Evolutionary conservation across 768 basidiomycete genomes (phyloP).

Genomic region (Serendipita sp.): DNA sequence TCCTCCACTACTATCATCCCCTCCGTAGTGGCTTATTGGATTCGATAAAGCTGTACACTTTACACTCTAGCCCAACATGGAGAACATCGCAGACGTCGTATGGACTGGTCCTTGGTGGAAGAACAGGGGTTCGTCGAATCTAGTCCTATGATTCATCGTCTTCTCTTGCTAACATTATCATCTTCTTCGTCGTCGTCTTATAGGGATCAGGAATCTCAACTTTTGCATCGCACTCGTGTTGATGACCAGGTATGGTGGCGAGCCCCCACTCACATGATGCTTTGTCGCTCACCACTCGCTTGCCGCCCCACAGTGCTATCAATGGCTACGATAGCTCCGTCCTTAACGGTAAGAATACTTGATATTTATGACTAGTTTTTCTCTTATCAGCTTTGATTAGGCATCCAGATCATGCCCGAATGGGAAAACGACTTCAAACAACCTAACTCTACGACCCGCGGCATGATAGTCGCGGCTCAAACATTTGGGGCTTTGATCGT

Average conservation of each 20-base stretch:
- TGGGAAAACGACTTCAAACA: slow-evolving; percentile 42
- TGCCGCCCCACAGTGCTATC: slow-evolving; percentile 38
- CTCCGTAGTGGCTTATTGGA: no score
- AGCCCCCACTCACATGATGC: not conserved
- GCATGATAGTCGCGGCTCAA: not conserved
- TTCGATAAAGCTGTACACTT: no score
- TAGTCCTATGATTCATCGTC: not conserved
- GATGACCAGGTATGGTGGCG: not conserved
- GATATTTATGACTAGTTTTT: not conserved
- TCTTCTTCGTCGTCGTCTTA: not conserved
- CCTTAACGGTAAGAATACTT: slow-evolving; percentile 28
- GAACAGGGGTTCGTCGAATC: slow-evolving; percentile 31
- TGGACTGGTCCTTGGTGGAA: slow-evolving; percentile 45
- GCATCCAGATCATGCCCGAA: slow-evolving; percentile 48
- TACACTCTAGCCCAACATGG: not conserved
- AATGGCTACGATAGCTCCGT: slow-evolving; percentile 56
- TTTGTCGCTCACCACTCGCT: slow-evolving; percentile 22
- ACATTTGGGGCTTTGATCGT: not conserved
- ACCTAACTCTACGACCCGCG: slow-evolving; percentile 19
- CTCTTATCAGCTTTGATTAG: slow-evolving; percentile 18
- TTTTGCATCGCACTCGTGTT: slow-evolving; percentile 25
- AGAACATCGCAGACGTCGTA: slow-evolving; percentile 35
- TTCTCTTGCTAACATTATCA: no score
- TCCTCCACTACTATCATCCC: not conserved
- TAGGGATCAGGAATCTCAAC: slow-evolving; percentile 44